Conservation (phyloP, 352 stramenopile genomes). For the Pythium grandisporangium region DNA sequence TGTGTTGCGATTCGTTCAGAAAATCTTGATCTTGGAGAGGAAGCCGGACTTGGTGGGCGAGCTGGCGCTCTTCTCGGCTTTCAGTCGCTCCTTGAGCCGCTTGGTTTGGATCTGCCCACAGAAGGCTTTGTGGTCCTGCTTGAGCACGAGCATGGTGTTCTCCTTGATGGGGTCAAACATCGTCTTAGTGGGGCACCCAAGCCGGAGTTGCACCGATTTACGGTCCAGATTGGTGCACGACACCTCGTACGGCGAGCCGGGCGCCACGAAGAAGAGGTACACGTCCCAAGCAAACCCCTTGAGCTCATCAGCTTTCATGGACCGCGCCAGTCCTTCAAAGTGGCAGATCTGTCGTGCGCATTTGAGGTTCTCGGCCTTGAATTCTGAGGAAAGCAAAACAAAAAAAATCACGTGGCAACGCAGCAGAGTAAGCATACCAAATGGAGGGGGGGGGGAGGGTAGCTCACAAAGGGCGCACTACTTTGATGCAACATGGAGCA, state of each 20-base stretch:
- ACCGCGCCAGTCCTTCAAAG: slow-evolving; percentile 66
- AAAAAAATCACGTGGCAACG: no score
- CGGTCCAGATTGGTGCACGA: slow-evolving; percentile 78
- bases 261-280: slow-evolving; percentile 79
- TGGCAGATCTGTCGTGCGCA: slow-evolving; percentile 69
- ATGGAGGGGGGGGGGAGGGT: no score
- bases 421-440: no score
- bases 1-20: no score
- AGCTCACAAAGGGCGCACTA: no score
- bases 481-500: no score
- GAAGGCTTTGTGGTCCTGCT: slow-evolving; percentile 80
- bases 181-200: slow-evolving; percentile 64
- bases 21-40: slow-evolving; percentile 68
- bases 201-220: slow-evolving; percentile 73
- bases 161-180: slow-evolving; percentile 85
- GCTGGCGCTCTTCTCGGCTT: slow-evolving; percentile 36
- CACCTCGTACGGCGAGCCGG: slow-evolving; percentile 63
- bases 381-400: slow-evolving; percentile 26
- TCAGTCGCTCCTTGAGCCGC: slow-evolving; percentile 65
- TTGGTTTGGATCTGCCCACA: slow-evolving; percentile 60
- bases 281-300: slow-evolving; percentile 77
- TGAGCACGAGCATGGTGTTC: slow-evolving; percentile 78
- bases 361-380: slow-evolving; percentile 82
- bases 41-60: slow-evolving; percentile 39
- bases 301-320: slow-evolving; percentile 60